Conservation (phyloP, 805 yeast species). For the Zygosaccharomyces bailii region DNA sequence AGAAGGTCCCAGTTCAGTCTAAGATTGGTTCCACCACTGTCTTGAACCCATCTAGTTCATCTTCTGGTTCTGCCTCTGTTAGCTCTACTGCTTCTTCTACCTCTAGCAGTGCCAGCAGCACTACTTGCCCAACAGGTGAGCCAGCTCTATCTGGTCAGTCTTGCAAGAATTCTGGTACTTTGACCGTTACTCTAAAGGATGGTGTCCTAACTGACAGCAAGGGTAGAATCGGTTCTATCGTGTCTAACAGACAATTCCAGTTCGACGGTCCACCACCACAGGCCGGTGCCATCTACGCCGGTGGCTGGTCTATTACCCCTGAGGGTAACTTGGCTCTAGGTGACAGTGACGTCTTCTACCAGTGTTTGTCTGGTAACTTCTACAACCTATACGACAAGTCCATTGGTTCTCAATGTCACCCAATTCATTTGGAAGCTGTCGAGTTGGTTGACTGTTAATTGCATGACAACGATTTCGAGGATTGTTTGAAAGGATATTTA, state of each 20-base stretch:
- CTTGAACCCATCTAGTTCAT: constrained; percentile 11
- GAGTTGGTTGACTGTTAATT: constrained; percentile 55
- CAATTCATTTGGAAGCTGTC: constrained; percentile 58
- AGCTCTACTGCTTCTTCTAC: constrained; percentile 26
- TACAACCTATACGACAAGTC: constrained; percentile 71
- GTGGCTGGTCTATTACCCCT: constrained; percentile 55
- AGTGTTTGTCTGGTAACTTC: constrained; percentile 72
- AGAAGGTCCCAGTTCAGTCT: constrained; percentile 18
- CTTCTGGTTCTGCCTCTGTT: constrained; percentile 28
- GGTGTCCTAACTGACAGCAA: constrained; percentile 51
- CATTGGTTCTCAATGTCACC: constrained; percentile 58
- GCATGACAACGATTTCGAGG: constrained; percentile 9
- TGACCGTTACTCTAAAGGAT: constrained; percentile 48
- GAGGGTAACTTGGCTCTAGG: constrained; percentile 62
- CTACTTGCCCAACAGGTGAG: constrained; percentile 30
- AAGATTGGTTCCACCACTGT: constrained; percentile 28
- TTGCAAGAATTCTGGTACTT: constrained; percentile 37
- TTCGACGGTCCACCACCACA: constrained; percentile 79
- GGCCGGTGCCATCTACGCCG: constrained; percentile 62
- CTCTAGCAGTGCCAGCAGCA: constrained; percentile 21
- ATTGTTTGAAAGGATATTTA: constrained; percentile 4
- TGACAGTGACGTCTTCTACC: constrained; percentile 53
- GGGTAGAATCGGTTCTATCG: constrained; percentile 69
- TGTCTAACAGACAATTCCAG: constrained; percentile 72
- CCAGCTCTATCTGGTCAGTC: constrained; percentile 30